Percentiles rank a stretch among this genome's conserved stretches.
These are phyloP conservation scores for Draba incana DNA, from an alignment of 345 rosid genomes.

Conservation along the genomic window DNA sequence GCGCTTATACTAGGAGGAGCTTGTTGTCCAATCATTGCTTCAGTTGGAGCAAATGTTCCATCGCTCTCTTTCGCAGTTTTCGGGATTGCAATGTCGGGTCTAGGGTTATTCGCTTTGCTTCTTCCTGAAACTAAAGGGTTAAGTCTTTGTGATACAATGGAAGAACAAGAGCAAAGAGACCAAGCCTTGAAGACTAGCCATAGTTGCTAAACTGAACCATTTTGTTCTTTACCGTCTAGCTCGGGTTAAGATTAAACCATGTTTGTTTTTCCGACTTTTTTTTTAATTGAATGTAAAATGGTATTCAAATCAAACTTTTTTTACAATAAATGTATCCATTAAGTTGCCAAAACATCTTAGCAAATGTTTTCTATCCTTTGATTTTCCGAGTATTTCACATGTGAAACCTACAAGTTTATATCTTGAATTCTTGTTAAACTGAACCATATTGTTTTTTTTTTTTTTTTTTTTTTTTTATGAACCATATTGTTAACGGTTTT, in stretches of 20 bases:
- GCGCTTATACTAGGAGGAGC: slow-evolving; percentile 42
- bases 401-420: neutral
- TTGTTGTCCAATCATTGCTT: slow-evolving; percentile 41
- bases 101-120: slow-evolving; percentile 36
- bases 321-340: no score
- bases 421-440: neutral
- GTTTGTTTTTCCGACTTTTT: neutral
- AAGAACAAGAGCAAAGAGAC: slow-evolving; percentile 44
- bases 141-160: slow-evolving; percentile 49
- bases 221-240: neutral
- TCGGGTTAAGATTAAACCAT: neutral
- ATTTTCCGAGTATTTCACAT: neutral
- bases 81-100: slow-evolving; percentile 32
- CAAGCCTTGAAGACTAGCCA: slow-evolving; percentile 28
- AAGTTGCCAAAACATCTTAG: no score
- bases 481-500: neutral
- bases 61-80: slow-evolving; percentile 43
- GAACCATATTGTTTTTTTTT: neutral
- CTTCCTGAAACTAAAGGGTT: slow-evolving; percentile 48
- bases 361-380: neutral
- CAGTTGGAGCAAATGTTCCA: slow-evolving; percentile 34
- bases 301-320: no score
- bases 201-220: neutral
- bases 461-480: no score
- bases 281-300: no score